A percentile compares a stretch with the other conserved stretches of the same genome.
Conservation (phyloP, 2,329 filamentous ascomycete species). For the Fusarium floridanum region DNA sequence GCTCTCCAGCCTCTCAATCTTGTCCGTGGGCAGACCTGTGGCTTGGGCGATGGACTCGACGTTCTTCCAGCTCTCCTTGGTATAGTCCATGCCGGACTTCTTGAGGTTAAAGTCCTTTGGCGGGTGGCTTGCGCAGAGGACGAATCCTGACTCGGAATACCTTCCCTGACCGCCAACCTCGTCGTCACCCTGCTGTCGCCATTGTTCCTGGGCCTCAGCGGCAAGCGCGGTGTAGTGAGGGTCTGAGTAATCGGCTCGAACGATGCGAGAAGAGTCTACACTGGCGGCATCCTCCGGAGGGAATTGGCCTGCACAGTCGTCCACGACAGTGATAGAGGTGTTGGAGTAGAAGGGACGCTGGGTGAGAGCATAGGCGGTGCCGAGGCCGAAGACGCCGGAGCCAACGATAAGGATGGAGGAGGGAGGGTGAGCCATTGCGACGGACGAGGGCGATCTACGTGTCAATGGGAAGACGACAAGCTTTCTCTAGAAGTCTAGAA, state of each 20-base stretch:
- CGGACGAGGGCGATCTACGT: conserved; percentile 16
- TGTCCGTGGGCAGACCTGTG: conserved; percentile 53
- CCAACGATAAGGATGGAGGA: conserved; percentile 76
- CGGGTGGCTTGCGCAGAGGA: conserved; percentile 69
- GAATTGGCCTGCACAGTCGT: conserved; percentile 69
- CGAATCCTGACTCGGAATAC: conserved; percentile 78
- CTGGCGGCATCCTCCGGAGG: conserved; percentile 71
- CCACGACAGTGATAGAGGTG: conserved; percentile 70
- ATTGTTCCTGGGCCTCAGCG: conserved; percentile 75
- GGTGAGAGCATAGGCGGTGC: conserved; percentile 76
- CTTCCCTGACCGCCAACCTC: conserved; percentile 73
- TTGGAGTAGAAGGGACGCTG: conserved; percentile 67
- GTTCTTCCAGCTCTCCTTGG: conserved; percentile 71
- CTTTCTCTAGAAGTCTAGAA: conserved; percentile 11
- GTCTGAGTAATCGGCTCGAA: conserved; percentile 84
- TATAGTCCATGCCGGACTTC: conserved; percentile 69
- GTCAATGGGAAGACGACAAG: conserved; percentile 16
- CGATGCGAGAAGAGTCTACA: conserved; percentile 73
- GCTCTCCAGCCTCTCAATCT: conserved; percentile 61
- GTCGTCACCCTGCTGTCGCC: conserved; percentile 70
- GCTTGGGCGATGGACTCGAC: conserved; percentile 63
- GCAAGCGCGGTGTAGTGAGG: conserved; percentile 81
- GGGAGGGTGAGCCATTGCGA: conserved; percentile 52
- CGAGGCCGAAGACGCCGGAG: conserved; percentile 73
- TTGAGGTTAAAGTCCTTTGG: conserved; percentile 44